phyloP scores from a whole-genome alignment of 164 flowering plant species.

The Cinnamomum chago region DNA sequence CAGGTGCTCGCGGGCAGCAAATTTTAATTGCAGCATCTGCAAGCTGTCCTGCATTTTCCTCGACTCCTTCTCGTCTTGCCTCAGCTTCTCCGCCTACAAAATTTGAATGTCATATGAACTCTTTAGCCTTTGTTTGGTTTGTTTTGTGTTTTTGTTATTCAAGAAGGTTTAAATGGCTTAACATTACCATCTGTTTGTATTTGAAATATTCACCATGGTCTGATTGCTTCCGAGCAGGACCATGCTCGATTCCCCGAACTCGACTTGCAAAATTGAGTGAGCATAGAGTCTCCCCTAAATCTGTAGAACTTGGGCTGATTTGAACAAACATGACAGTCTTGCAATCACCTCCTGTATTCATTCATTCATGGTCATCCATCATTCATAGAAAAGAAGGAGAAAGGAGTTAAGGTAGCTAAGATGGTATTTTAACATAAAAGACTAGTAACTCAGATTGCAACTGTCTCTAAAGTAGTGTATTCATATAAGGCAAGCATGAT shows the following conservation, averaged over 20 bases:
- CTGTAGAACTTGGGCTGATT: slow-evolving; percentile 68
- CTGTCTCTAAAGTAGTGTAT: too few species aligned
- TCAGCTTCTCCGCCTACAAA: slow-evolving; percentile 74
- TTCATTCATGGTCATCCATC: background rate
- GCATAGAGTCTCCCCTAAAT: slow-evolving; percentile 80
- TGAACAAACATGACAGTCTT: slow-evolving; percentile 93
- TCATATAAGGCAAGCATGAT: too few species aligned
- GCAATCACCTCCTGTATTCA: slow-evolving; percentile 80
- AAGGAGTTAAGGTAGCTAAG: background rate
- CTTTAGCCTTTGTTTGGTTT: background rate
- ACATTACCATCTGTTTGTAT: slow-evolving; percentile 77
- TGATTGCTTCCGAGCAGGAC: slow-evolving; percentile 80
- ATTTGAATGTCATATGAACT: background rate
- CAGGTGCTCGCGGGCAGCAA: slow-evolving; percentile 67
- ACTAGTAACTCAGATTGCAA: too few species aligned
- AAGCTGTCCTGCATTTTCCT: slow-evolving; percentile 70
- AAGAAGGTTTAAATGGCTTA: background rate
- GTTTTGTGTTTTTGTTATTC: background rate
- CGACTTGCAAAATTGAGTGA: slow-evolving; percentile 86
- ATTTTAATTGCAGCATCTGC: slow-evolving; percentile 68
- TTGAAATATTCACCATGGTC: slow-evolving; percentile 60
- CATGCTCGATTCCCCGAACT: slow-evolving; percentile 77
- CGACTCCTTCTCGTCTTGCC: slow-evolving; percentile 83
- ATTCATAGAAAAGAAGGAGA: background rate
- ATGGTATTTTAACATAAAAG: too few species aligned